Conservation (phyloP, 345 rosid genomes). For the Syzygium aromaticum region DNA sequence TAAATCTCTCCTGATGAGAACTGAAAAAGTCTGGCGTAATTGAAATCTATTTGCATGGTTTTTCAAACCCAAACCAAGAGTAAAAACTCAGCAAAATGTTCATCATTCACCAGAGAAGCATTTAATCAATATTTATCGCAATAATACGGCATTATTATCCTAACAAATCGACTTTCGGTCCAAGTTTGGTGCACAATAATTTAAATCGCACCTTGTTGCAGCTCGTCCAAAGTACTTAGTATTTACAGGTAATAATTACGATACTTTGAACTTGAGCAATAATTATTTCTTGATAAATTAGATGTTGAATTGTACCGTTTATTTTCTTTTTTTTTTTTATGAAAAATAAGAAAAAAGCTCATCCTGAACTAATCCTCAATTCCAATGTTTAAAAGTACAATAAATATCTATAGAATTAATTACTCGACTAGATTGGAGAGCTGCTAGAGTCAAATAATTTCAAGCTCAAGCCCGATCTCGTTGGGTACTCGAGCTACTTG, state of each 20-base stretch:
- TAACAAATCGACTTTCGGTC: background rate
- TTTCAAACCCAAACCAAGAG: background rate
- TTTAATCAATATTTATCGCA: background rate
- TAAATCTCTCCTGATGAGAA: too few species aligned
- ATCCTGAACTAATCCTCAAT: background rate
- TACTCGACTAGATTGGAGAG: background rate
- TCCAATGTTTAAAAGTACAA: background rate
- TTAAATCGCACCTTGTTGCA: background rate
- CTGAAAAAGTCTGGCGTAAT: background rate
- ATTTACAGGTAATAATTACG: background rate
- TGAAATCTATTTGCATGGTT: background rate
- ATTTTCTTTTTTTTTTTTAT: background rate
- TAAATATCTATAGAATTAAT: background rate
- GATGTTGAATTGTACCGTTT: background rate
- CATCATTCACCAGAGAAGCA: background rate
- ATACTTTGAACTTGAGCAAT: background rate
- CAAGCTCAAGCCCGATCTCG: background rate
- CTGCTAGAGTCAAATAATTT: background rate
- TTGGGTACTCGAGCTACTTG: background rate
- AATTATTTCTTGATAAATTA: background rate
- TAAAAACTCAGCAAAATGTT: background rate
- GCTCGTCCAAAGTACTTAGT: background rate
- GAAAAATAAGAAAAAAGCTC: background rate
- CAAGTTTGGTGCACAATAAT: background rate
- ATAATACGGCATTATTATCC: background rate